Evolutionary conservation across 2,329 filamentous ascomycete species (phyloP), one percentile per base, ranked within the genome.

Genomic region (Apiospora aurea): DNA sequence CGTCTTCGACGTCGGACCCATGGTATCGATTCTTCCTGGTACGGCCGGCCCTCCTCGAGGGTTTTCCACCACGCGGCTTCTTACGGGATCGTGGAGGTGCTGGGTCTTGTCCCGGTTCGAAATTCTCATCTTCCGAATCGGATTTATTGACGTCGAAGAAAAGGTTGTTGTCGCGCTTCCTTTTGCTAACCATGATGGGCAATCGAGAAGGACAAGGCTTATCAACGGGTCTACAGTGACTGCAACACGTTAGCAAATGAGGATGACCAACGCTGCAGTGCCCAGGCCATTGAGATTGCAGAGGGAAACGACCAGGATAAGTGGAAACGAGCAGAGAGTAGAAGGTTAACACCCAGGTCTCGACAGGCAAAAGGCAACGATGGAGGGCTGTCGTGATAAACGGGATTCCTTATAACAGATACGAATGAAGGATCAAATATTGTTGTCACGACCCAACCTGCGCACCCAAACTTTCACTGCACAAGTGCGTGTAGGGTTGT

Each of bases 71-170:
- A 34, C 84, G 83, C 6, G 82, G 77, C 70, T 85, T 85, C 75
- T 85, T 87, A 71, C 75, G 77, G 21, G 77, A 75, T 67, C 76
- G 78, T 29, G 76, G 46, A 2, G 73, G 73, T 21, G 71, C 66
- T 38, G 81, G 83, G 75, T 86, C 85, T 29, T 80, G 78, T 21
- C 81, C 79, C 21, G 90, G 90, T 72, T 90, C 87, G 77, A 92
- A 92, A 79, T 91, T 91, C 75, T 90, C 89, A 78, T 92, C 90
- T 69, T 90, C 87, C 2, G 90, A 85, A 75, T 92, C 90, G 69
- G 90, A 92, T 78, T 90, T 88, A 79, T 91, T 92, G 3, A 88
- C 89, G 79, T 92, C 90, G 75, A 92, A 92, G 41, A 47, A 46
- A 71, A 85, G 85, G 74, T 90, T 81, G 43, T 82, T 78, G 72